phyloP scores from a whole-genome alignment of 2,329 filamentous ascomycete species.

The Neonectria neomacrospora region DNA sequence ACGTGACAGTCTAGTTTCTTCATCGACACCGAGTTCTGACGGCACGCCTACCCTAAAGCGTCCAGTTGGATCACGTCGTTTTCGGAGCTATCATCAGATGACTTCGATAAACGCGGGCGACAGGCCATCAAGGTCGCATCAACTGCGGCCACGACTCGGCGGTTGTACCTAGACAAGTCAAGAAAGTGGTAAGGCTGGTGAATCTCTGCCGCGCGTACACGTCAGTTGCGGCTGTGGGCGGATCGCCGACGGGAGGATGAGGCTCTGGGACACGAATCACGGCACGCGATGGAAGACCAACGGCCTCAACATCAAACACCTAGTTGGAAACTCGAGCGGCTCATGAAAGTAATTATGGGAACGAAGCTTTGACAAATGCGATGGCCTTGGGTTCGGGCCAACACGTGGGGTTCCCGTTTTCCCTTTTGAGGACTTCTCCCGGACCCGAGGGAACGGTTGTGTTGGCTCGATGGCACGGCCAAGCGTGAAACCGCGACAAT shows the following conservation, averaged over 20 bases:
- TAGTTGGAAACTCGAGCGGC: neutral
- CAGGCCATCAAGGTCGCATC: neutral
- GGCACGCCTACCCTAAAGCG: neutral
- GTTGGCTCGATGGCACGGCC: neutral
- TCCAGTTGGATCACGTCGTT: neutral
- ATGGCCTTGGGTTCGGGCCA: neutral
- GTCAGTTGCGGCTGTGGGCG: neutral
- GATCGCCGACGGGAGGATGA: neutral
- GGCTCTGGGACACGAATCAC: conserved; percentile 2
- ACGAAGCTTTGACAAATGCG: neutral
- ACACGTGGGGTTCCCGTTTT: neutral
- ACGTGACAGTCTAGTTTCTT: neutral
- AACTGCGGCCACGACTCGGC: neutral
- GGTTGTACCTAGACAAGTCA: neutral
- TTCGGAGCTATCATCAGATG: neutral
- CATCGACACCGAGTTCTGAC: neutral
- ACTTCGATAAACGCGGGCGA: neutral
- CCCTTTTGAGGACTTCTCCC: neutral
- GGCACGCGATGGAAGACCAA: neutral
- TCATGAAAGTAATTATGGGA: too few species aligned
- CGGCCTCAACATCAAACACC: neutral
- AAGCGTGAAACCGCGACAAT: neutral
- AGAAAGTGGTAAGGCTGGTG: neutral
- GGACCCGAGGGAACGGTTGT: conserved; percentile 2
- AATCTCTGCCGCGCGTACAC: neutral